Evolutionary conservation across 2,329 filamentous ascomycete species (phyloP).

Genomic region (Scedosporium dehoogii): DNA sequence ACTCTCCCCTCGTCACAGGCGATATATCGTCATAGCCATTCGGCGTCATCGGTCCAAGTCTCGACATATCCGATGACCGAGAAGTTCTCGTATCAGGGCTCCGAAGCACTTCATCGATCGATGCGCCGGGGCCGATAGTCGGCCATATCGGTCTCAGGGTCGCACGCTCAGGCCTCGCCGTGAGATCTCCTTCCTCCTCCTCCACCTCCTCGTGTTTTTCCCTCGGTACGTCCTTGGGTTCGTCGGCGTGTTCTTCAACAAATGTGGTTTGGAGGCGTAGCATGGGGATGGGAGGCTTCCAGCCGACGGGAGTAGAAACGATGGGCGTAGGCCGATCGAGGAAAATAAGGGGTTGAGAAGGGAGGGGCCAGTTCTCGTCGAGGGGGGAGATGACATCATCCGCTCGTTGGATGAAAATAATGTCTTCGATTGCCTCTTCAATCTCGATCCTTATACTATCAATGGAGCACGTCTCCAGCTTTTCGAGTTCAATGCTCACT

Average conservation of each 20-base stretch:
- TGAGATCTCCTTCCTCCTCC: slow-evolving; percentile 26
- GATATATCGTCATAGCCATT: slow-evolving; percentile 53
- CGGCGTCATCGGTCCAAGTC: slow-evolving; percentile 42
- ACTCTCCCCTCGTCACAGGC: slow-evolving; percentile 51
- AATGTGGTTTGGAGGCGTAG: slow-evolving; percentile 37
- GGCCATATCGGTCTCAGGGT: slow-evolving; percentile 20
- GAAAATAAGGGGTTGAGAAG: neutral
- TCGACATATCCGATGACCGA: slow-evolving; percentile 5
- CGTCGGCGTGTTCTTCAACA: slow-evolving; percentile 9
- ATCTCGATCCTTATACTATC: slow-evolving; percentile 1
- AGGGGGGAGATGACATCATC: slow-evolving; percentile 12
- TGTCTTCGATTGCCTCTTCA: slow-evolving; percentile 7
- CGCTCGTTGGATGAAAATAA: slow-evolving; percentile 10
- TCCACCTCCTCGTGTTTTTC: slow-evolving; percentile 11
- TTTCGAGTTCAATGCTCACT: neutral
- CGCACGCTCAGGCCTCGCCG: slow-evolving; percentile 23
- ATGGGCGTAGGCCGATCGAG: slow-evolving; percentile 10
- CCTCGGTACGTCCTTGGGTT: slow-evolving; percentile 6
- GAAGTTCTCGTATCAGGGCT: neutral
- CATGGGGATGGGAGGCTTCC: slow-evolving; percentile 15
- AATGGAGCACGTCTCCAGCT: neutral
- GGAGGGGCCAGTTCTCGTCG: neutral
- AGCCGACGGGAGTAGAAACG: slow-evolving; percentile 8
- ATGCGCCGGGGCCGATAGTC: slow-evolving; percentile 11
- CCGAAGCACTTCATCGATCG: slow-evolving; percentile 35